Conservation (phyloP, 2,329 filamentous ascomycete genomes). For the Malbranchea cinnamomea region DNA sequence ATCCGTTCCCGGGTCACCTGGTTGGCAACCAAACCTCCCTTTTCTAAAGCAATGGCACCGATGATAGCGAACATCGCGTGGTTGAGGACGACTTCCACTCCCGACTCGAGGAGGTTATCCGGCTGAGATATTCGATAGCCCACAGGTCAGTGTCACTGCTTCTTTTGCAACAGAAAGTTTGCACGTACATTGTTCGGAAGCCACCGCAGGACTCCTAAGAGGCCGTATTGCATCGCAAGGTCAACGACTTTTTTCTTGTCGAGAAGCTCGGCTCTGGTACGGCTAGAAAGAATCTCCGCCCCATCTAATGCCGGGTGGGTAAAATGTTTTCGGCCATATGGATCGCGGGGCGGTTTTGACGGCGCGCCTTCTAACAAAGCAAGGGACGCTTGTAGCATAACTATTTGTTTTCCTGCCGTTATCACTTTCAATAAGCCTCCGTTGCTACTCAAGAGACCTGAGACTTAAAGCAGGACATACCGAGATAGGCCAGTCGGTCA, state of each 20-base stretch:
- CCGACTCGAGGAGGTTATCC: conserved; percentile 55
- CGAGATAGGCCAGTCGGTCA: conserved; percentile 76
- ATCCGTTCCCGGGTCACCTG: conserved; percentile 63
- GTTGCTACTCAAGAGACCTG: conserved; percentile 1
- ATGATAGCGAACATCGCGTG: conserved; percentile 73
- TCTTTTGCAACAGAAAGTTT: conserved; percentile 1
- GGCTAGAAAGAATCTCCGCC: conserved; percentile 54
- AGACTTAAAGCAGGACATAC: conserved; percentile 32
- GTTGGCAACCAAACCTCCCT: conserved; percentile 64
- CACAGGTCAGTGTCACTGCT: too few species aligned
- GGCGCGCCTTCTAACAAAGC: conserved; percentile 39
- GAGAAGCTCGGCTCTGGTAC: conserved; percentile 46
- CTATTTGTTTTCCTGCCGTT: conserved; percentile 43
- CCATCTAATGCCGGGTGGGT: conserved; percentile 54
- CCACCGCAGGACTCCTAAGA: conserved; percentile 72
- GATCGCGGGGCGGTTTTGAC: conserved; percentile 25
- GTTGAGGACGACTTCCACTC: conserved; percentile 57
- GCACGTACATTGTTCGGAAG: conserved; percentile 61
- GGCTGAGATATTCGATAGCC: too few species aligned
- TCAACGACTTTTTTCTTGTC: conserved; percentile 50
- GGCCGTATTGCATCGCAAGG: conserved; percentile 54
- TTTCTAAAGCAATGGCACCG: conserved; percentile 77
- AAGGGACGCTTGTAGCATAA: conserved; percentile 50
- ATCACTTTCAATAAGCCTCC: conserved; percentile 4
- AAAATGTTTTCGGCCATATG: conserved; percentile 49